A percentile compares a stretch with the other conserved stretches of the same genome.
Evolutionary conservation across 2,329 filamentous ascomycete genomes (phyloP).

Genomic region (Phyllosticta citrichinensis): DNA sequence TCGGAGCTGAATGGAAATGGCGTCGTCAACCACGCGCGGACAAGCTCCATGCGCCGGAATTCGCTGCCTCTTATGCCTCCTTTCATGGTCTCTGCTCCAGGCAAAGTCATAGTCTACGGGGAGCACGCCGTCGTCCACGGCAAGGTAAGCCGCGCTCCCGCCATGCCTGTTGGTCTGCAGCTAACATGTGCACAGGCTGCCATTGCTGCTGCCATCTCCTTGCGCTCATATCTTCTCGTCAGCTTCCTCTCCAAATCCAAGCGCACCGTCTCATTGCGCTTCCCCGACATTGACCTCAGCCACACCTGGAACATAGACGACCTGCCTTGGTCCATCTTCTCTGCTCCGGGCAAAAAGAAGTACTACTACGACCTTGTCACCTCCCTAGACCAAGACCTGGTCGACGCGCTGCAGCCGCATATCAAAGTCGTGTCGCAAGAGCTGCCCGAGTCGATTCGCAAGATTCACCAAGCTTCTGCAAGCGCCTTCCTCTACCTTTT

Average conservation of each 20-base stretch:
- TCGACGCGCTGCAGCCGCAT: conserved; percentile 71
- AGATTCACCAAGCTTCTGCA: conserved; percentile 74
- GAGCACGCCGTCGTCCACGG: conserved; percentile 97
- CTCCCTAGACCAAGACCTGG: conserved; percentile 69
- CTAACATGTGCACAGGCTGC: conserved; percentile 53
- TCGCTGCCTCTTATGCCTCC: conserved; percentile 62
- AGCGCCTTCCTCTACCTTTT: conserved; percentile 88
- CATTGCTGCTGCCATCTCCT: conserved; percentile 87
- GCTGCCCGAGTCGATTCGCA: conserved; percentile 60
- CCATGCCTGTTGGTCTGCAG: not conserved
- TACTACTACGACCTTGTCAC: conserved; percentile 82
- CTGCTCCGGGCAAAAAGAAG: conserved; percentile 76
- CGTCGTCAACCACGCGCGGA: not conserved
- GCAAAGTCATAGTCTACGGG: conserved; percentile 96
- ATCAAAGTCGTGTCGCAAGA: conserved; percentile 59
- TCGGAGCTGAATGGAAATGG: conserved; percentile 1
- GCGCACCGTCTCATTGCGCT: conserved; percentile 76
- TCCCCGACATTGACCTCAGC: conserved; percentile 79
- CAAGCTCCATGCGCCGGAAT: conserved; percentile 12
- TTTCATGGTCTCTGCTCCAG: conserved; percentile 96
- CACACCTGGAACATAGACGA: conserved; percentile 93
- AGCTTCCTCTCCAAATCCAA: conserved; percentile 88
- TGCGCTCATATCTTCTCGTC: conserved; percentile 93
- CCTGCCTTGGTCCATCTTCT: conserved; percentile 78
- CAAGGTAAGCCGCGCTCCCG: conserved; percentile 49